phyloP scores from a whole-genome alignment of 2,329 filamentous ascomycete species.

The Trichoderma endophyticum region DNA sequence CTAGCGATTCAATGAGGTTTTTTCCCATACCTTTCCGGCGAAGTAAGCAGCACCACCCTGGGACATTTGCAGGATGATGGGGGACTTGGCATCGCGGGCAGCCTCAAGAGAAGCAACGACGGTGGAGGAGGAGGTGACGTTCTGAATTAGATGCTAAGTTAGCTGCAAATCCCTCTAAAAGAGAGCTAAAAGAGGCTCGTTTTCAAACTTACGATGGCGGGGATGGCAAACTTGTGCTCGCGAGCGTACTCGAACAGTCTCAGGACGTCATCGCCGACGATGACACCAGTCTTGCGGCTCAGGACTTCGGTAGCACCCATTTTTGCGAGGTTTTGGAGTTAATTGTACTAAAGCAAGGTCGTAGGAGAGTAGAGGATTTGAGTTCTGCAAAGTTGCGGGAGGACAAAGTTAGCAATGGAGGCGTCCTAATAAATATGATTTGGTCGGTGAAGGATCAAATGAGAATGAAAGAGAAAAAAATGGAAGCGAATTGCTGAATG shows the following conservation, averaged over 20 bases:
- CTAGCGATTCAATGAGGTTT: constrained; percentile 9
- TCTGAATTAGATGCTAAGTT: constrained; percentile 37
- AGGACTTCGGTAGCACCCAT: constrained; percentile 43
- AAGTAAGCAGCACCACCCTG: constrained; percentile 94
- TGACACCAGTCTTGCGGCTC: constrained; percentile 52
- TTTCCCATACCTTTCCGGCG: constrained; percentile 68
- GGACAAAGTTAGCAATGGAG: not conserved
- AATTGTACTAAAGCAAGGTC: not conserved
- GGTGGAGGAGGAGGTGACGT: constrained; percentile 86
- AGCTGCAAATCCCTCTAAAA: not conserved
- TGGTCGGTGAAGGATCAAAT: constrained; percentile 7
- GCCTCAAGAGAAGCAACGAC: constrained; percentile 84
- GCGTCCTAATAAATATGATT: not conserved
- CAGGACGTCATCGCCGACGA: constrained; percentile 53
- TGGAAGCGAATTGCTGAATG: not conserved
- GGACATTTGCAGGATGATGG: constrained; percentile 89
- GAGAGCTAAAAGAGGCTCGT: too few species aligned
- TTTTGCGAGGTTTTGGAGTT: constrained; percentile 27
- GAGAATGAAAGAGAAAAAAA: not conserved
- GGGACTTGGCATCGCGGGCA: constrained; percentile 84
- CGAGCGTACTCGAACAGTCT: constrained; percentile 85
- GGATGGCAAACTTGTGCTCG: constrained; percentile 84
- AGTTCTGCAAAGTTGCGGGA: not conserved
- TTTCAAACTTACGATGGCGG: constrained; percentile 59
- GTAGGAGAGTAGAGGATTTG: not conserved